Conservation (phyloP, 345 rosid genomes). For the Rhodamnia rubescens region DNA sequence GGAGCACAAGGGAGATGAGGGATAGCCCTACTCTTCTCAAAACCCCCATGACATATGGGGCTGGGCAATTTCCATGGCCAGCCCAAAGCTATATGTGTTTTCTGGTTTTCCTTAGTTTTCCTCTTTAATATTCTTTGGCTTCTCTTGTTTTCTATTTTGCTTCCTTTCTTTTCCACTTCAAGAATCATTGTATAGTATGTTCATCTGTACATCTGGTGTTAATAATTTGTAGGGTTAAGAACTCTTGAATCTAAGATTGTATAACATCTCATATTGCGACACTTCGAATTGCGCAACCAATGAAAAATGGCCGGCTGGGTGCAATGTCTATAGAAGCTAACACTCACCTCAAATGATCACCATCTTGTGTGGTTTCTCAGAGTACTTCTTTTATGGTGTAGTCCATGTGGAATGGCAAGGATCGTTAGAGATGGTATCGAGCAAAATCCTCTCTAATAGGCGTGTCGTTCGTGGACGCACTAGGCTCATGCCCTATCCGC, state of each 20-base stretch:
- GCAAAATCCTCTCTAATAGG: not conserved
- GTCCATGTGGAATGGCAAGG: not conserved
- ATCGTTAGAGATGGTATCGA: not conserved
- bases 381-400: not conserved
- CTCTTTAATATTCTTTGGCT: not conserved
- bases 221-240: not conserved
- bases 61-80: not conserved
- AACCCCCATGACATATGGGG: too few species aligned
- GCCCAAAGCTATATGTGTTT: not conserved
- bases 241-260: not conserved
- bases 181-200: not conserved
- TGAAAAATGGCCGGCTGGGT: not conserved
- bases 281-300: not conserved
- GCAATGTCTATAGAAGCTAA: not conserved
- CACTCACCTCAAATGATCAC: not conserved
- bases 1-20: not conserved
- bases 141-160: not conserved
- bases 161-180: not conserved
- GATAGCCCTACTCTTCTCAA: not conserved
- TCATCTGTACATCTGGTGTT: not conserved
- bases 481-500: not conserved
- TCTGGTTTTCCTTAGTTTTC: not conserved
- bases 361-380: fast-evolving
- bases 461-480: not conserved
- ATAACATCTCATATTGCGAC: not conserved